These are phyloP conservation scores for Prunus salicina DNA, from an alignment of 306 rosid species.

Conservation along the genomic window DNA sequence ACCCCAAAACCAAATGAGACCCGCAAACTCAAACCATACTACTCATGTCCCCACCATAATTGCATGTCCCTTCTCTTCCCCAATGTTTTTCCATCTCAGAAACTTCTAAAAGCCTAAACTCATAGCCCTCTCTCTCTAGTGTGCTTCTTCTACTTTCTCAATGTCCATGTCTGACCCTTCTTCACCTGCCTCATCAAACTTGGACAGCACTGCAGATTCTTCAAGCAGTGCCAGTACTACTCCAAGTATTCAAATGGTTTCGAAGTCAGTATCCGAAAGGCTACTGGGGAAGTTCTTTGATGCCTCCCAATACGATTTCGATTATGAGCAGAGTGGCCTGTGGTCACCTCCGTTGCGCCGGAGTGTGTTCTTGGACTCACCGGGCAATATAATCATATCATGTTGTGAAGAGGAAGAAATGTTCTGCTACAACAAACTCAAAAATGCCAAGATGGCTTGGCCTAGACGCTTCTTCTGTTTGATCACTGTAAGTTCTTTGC, in stretches of 20 bases:
- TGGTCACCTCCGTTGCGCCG: slow-evolving; percentile 60
- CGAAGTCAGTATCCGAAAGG: slow-evolving; percentile 56
- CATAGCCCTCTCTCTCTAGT: background rate
- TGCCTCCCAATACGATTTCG: slow-evolving; percentile 50
- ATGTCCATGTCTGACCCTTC: slow-evolving; percentile 21
- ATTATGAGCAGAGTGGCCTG: slow-evolving; percentile 50
- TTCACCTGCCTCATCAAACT: slow-evolving; percentile 10
- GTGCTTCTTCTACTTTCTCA: slow-evolving; percentile 9
- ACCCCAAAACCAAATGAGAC: background rate
- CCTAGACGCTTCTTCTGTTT: slow-evolving; percentile 35
- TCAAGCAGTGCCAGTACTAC: background rate
- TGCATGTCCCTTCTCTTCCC: background rate
- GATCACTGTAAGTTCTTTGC: slow-evolving; percentile 25
- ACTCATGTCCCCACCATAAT: slow-evolving; percentile 7
- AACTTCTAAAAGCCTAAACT: background rate
- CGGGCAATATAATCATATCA: slow-evolving; percentile 24
- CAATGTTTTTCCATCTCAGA: background rate
- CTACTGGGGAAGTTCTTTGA: slow-evolving; percentile 63
- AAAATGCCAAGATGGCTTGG: slow-evolving; percentile 31
- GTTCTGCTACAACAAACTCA: slow-evolving; percentile 30
- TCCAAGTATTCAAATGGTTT: slow-evolving; percentile 42
- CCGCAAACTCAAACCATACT: background rate
- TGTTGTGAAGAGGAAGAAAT: slow-evolving; percentile 20
- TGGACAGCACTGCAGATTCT: slow-evolving; percentile 2
- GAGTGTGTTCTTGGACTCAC: slow-evolving; percentile 39